Evolutionary conservation across 2,329 filamentous ascomycete genomes (phyloP).

Genomic region (Chaetomium sp.): DNA sequence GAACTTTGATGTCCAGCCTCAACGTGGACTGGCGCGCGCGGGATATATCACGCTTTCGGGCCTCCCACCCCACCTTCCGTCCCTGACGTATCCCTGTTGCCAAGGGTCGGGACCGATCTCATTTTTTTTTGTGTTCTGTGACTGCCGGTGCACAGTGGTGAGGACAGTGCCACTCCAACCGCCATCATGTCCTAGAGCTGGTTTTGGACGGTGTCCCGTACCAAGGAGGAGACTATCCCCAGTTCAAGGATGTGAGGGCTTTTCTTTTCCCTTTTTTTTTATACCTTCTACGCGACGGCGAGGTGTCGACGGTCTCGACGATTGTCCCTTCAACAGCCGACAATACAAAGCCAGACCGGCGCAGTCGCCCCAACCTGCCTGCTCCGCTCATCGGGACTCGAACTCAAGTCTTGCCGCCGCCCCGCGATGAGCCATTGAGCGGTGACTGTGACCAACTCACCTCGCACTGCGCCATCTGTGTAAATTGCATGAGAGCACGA

Average conservation of each 20-base stretch:
- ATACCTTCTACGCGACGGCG: conserved; percentile 14
- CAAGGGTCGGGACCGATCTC: conserved; percentile 15
- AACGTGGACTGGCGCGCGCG: too few relatives aligned
- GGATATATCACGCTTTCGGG: too few relatives aligned
- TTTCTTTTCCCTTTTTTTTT: not conserved
- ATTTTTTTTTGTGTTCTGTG: conserved; percentile 10
- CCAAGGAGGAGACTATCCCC: conserved; percentile 15
- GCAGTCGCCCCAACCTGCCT: not conserved
- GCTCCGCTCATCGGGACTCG: conserved; percentile 21
- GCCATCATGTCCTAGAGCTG: conserved; percentile 17
- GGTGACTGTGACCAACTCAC: conserved; percentile 17
- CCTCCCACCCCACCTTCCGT: conserved; percentile 11
- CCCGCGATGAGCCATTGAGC: conserved; percentile 14
- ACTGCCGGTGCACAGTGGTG: conserved; percentile 18
- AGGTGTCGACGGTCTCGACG: conserved; percentile 17
- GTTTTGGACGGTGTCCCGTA: conserved; percentile 3
- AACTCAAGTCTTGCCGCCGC: not conserved
- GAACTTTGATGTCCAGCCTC: too few relatives aligned
- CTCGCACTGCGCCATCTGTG: not conserved
- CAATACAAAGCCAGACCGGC: conserved; percentile 10
- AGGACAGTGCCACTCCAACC: conserved; percentile 12
- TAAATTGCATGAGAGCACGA: conserved; percentile 1
- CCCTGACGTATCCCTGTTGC: conserved; percentile 2
- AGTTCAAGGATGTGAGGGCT: conserved; percentile 23
- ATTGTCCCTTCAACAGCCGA: conserved; percentile 18